These are phyloP conservation scores for Boletus speciosus DNA, from an alignment of 768 basidiomycete species.

Conservation along the genomic window DNA sequence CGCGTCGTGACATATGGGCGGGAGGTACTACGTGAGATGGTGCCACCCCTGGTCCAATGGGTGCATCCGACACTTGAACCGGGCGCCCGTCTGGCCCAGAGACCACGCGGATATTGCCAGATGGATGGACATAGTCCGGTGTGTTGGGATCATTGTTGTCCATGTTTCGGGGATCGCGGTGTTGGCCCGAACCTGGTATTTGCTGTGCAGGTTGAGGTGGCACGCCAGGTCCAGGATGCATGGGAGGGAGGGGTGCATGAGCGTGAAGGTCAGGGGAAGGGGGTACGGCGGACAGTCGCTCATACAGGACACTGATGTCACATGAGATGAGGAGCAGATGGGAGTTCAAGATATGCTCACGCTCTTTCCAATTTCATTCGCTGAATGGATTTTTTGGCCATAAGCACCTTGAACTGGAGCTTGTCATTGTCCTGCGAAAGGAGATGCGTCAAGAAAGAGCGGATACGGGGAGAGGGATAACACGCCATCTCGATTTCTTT, in stretches of 20 bases:
- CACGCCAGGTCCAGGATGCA: slow-evolving; percentile 34
- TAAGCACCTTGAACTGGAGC: slow-evolving; percentile 74
- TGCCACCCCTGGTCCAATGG: slow-evolving; percentile 39
- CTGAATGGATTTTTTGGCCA: slow-evolving; percentile 79
- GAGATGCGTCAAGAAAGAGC: slow-evolving; percentile 2
- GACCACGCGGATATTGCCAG: slow-evolving; percentile 45
- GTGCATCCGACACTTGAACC: slow-evolving; percentile 47
- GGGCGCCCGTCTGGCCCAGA: slow-evolving; percentile 49
- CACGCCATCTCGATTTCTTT: slow-evolving; percentile 80
- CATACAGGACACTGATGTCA: slow-evolving; percentile 63
- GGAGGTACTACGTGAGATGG: slow-evolving; percentile 38
- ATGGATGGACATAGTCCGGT: slow-evolving; percentile 48
- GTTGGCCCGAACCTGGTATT: slow-evolving; percentile 16
- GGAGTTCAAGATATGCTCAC: slow-evolving; percentile 46
- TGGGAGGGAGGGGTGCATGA: slow-evolving; percentile 33
- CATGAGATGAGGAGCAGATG: slow-evolving; percentile 26
- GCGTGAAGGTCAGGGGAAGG: slow-evolving; percentile 51
- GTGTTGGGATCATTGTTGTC: slow-evolving; percentile 47
- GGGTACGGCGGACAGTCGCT: slow-evolving; percentile 63
- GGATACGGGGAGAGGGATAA: slow-evolving; percentile 15
- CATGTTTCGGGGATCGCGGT: slow-evolving; percentile 40
- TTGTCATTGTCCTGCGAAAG: slow-evolving; percentile 78
- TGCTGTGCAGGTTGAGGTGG: slow-evolving; percentile 34
- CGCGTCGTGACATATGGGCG: slow-evolving; percentile 42
- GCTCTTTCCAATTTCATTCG: slow-evolving; percentile 86